A percentile compares a stretch with the other conserved stretches of the same genome.
Evolutionary conservation across 2,329 filamentous ascomycete genomes (phyloP).

Genomic region (Colletotrichum destructivum): DNA sequence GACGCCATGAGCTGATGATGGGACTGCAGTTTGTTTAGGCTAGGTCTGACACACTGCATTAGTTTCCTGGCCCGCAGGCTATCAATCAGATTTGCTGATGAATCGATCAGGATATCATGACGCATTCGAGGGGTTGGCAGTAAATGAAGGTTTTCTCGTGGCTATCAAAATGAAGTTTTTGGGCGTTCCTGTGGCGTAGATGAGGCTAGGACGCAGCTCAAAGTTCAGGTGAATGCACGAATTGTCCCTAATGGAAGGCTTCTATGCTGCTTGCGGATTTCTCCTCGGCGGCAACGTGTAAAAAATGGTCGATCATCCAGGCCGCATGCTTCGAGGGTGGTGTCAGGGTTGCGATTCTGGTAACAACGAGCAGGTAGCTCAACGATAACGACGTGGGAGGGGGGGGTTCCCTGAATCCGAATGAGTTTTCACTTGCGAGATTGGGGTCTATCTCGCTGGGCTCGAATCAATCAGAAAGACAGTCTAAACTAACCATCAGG

Average conservation of each 20-base stretch:
- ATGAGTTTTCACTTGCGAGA: no score
- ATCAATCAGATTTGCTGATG: background rate
- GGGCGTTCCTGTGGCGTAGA: background rate
- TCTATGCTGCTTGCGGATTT: background rate
- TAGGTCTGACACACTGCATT: background rate
- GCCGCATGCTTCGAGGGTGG: no score
- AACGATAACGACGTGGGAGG: no score
- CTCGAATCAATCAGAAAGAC: no score
- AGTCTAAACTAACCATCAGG: no score
- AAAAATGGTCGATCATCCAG: no score
- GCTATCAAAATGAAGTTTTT: background rate
- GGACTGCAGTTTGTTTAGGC: background rate
- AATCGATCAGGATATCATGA: no score
- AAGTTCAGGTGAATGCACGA: background rate
- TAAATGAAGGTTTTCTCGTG: background rate
- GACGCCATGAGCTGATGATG: conserved; percentile 1
- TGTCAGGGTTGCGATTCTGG: background rate
- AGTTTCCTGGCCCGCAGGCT: no score
- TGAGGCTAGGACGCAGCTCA: background rate
- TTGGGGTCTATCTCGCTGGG: no score
- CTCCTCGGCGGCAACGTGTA: background rate
- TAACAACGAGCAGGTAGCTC: no score
- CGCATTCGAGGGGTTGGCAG: background rate
- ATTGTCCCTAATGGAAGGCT: background rate
- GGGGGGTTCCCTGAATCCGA: no score